phyloP scores from a whole-genome alignment of 2,329 filamentous ascomycete genomes.

The Fusarium sp. region DNA sequence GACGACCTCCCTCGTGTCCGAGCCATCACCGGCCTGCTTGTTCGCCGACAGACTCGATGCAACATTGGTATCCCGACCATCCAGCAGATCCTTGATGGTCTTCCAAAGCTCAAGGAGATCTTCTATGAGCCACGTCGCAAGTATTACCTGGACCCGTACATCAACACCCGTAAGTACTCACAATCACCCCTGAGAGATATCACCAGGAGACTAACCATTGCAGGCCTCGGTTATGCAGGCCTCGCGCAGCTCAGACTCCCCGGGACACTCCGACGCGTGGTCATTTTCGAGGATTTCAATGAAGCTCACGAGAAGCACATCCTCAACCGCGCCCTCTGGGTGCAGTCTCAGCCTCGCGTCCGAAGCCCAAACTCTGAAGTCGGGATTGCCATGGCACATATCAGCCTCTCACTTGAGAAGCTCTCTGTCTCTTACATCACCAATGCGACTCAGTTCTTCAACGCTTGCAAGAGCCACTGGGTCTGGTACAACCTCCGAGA shows the following conservation, averaged over 20 bases:
- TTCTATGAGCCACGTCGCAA: conserved; percentile 2
- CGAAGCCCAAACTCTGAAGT: background rate
- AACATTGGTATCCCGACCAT: background rate
- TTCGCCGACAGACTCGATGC: background rate
- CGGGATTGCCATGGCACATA: background rate
- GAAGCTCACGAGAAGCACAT: background rate
- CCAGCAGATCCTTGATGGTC: background rate
- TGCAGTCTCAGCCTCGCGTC: background rate
- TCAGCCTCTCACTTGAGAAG: background rate
- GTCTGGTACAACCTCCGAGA: background rate
- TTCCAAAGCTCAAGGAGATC: background rate
- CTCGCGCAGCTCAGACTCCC: background rate
- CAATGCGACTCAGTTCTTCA: background rate
- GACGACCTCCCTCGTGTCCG: background rate
- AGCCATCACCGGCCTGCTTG: background rate
- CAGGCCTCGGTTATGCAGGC: background rate
- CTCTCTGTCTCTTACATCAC: background rate
- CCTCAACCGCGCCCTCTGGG: background rate
- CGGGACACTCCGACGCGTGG: background rate
- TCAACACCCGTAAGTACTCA: background rate
- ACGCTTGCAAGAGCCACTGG: background rate
- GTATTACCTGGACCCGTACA: background rate
- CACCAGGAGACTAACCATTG: background rate
- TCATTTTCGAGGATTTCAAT: conserved; percentile 7
- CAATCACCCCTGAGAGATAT: background rate